A percentile compares a stretch with the other conserved stretches of the same genome.
phyloP scores from a whole-genome alignment of 1,139 yeast genomes.

The Sugiyamaella pinicola region DNA sequence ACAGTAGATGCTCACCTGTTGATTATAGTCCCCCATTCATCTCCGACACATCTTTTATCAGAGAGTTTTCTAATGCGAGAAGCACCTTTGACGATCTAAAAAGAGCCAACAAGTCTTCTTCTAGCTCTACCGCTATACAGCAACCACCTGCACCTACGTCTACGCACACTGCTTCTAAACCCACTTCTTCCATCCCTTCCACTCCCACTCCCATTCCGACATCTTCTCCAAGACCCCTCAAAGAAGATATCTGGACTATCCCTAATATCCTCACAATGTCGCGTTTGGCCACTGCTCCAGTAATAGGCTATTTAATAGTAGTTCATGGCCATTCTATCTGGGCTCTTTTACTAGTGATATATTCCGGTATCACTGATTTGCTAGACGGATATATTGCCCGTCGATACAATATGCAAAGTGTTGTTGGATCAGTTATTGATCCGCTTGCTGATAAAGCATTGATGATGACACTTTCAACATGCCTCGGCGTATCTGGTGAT shows the following conservation, averaged over 20 bases:
- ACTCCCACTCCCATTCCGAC: constrained; percentile 1
- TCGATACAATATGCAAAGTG: constrained; percentile 69
- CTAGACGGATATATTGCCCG: constrained; percentile 92
- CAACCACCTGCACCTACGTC: not conserved
- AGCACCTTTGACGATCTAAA: not conserved
- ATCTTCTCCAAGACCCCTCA: constrained; percentile 3
- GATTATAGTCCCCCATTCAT: not conserved
- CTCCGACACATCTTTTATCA: not conserved
- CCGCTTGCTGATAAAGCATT: constrained; percentile 94
- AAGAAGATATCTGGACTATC: constrained; percentile 69
- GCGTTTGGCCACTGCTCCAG: constrained; percentile 76
- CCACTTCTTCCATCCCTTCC: not conserved
- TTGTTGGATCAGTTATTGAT: constrained; percentile 87
- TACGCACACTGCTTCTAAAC: not conserved
- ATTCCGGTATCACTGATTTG: constrained; percentile 88
- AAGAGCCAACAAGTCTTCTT: not conserved
- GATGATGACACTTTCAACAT: constrained; percentile 82
- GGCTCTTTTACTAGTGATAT: constrained; percentile 74
- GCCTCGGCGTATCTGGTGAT: constrained; percentile 68
- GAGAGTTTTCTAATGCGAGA: not conserved
- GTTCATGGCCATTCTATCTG: constrained; percentile 58
- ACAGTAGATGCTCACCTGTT: not conserved
- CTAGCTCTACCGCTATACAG: not conserved
- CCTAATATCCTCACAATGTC: constrained; percentile 86
- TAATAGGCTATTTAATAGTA: constrained; percentile 78